Base-by-base conservation (phyloP, 73 alveolate genomes). In the Paramecium caudatum region DNA sequence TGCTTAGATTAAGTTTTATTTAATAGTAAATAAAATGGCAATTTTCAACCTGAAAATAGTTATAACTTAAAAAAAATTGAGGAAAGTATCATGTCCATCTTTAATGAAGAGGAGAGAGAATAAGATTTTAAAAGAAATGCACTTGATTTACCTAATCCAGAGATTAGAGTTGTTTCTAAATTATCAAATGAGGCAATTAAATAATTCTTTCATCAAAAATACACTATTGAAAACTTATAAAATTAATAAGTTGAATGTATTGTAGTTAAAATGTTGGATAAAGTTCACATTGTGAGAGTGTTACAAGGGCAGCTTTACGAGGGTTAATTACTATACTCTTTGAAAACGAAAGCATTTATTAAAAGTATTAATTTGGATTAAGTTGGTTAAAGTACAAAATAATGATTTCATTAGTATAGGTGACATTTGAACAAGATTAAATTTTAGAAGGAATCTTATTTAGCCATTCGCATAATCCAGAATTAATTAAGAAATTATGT, bases 141-240 rank as follows among this genome's bases (percentile, higher is more conserved):
- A 19, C 30, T 55, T 55, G 23, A 37, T 6, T 23, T 55, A 10
- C 23, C 23, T 10, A 55, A 55, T 55, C 80, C 80, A 55, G 37
- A 6, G 0, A 9, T 55, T 12, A 55, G 13, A 55, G 43, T 55
- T 2, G 80, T 55, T 12, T 23, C 23, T 12, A 55, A 55, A 27
- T 55, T 37, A 1, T 37, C 23, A 55, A 27, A 3, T 2, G 37
- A 55, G 23, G 41, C 23, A 55, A 55, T 55, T 55, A 9, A 55
- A 55, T 27, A 55, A 55, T 55, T 55, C 80, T 55, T 55, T 55
- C 80, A 23, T 21, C 23, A 55, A 27, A 43, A 55, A 55, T 27
- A 10, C 1, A 55, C 23, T 55, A 27, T 4, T 27, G 30, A 15
- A 3, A 3, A 6, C 1, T 27, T 27, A 23, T 55, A 9, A 21